Percentiles rank a stretch among this genome's conserved stretches.
Conservation (phyloP, 768 basidiomycete species). For the Amanita rubescens region DNA sequence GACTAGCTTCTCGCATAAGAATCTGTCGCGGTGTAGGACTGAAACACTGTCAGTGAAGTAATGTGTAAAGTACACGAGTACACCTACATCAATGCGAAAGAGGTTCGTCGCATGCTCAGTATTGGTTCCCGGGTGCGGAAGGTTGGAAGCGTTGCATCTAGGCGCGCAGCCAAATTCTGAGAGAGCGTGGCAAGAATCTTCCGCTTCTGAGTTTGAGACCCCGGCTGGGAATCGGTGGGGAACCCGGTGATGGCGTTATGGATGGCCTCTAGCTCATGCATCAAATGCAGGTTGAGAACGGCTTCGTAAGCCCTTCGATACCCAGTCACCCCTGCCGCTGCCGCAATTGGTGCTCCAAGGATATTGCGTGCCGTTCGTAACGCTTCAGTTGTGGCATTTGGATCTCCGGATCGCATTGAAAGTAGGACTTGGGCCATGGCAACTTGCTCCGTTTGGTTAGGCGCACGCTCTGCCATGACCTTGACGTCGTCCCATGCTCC, state of each 20-base stretch:
- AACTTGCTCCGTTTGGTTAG: slow-evolving; percentile 50
- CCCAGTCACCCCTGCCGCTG: slow-evolving; percentile 69
- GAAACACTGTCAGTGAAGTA: slow-evolving; percentile 6
- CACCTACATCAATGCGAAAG: slow-evolving; percentile 60
- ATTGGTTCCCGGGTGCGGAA: slow-evolving; percentile 87
- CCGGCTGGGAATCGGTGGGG: slow-evolving; percentile 30
- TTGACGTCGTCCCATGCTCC: slow-evolving; percentile 87
- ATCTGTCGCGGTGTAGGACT: slow-evolving; percentile 29
- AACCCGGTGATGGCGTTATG: slow-evolving; percentile 34
- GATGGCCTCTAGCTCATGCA: slow-evolving; percentile 79
- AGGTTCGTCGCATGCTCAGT: slow-evolving; percentile 83
- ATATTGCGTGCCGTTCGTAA: slow-evolving; percentile 60
- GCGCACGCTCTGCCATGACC: slow-evolving; percentile 42
- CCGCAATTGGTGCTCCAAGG: slow-evolving; percentile 76
- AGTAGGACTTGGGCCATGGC: slow-evolving; percentile 76
- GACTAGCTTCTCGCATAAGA: slow-evolving; percentile 59
- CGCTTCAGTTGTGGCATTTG: slow-evolving; percentile 35
- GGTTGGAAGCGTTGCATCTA: slow-evolving; percentile 75
- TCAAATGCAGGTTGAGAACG: slow-evolving; percentile 74
- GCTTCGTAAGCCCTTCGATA: slow-evolving; percentile 88
- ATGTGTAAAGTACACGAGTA: slow-evolving; percentile 14
- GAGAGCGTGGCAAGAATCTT: slow-evolving; percentile 38
- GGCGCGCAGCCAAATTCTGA: slow-evolving; percentile 48
- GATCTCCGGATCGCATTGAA: slow-evolving; percentile 59
- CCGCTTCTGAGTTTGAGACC: slow-evolving; percentile 25